Base-by-base conservation (phyloP, 2,329 filamentous ascomycete species). In the Graphilbum sp. region DNA sequence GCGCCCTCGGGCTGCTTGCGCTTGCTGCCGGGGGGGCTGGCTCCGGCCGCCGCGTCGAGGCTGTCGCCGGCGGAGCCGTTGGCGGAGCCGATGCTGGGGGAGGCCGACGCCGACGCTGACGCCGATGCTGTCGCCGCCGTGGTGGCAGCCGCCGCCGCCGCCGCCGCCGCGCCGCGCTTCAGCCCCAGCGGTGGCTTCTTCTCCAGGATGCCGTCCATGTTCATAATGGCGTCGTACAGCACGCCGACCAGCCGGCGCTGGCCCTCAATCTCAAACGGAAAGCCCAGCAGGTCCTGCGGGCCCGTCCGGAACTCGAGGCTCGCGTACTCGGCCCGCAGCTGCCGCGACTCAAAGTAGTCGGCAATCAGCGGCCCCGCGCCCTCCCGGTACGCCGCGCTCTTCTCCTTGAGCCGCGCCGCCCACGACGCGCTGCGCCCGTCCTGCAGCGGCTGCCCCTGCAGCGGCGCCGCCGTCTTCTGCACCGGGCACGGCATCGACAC, bases 171-270 rank as follows among this genome's bases (percentile, higher is more conserved):
- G n/a, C 23, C 17, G 24, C 21, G 25, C n/a, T 33, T 32, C 16
- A 43, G 23, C 5, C 23, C 19, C 13, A 37, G 32, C 3, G 40
- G 39, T 19, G 19, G 23, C 40, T 41, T 40, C 12, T 21, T 34
- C 37, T 48, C 46, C 10, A 47, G 30, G 24, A 46, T 45, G 34
- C 32, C 36, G 18, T 37, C 36, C 37, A 46, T 42, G 36, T 45
- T 41, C 24, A 39, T 29, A 35, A 48, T 46, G 10, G 52, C 52
- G 24, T 54, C 48, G 38, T 48, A 54, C 19, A 56, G 45, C 10
- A 46, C 39, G 11, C 41, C 44, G n/a, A 52, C 51, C 10, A 58
- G 40, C 35, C 15, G 8, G 15, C 35, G 36, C 37, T 48, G 47
- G 34, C 49, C 42, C 2, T 53, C 45, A 8, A 47, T 38, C 15